phyloP scores from a whole-genome alignment of 2,329 filamentous ascomycete genomes.

The Cladosporium velox region DNA sequence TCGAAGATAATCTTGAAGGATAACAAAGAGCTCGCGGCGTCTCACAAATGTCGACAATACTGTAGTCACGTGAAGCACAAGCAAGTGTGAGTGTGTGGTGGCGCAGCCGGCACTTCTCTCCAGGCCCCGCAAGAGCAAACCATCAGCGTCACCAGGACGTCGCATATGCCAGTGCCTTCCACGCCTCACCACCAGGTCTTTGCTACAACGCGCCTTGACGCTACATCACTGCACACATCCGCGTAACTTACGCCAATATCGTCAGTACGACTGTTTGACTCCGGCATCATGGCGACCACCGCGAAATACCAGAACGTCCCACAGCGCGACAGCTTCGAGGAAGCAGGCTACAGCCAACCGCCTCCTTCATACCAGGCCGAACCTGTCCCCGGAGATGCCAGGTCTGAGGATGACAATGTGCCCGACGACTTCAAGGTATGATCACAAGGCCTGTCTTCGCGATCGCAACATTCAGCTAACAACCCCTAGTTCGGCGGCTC shows the following conservation, averaged over 20 bases:
- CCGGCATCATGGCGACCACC: conserved; percentile 66
- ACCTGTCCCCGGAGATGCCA: conserved; percentile 64
- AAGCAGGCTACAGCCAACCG: conserved; percentile 68
- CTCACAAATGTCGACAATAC: no score
- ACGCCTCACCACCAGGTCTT: neutral
- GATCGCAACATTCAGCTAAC: conserved; percentile 20
- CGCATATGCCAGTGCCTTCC: conserved; percentile 6
- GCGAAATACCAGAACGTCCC: conserved; percentile 82
- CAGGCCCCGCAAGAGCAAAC: neutral
- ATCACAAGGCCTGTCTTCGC: neutral
- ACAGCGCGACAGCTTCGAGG: conserved; percentile 82
- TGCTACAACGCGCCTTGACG: neutral
- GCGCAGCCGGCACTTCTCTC: neutral
- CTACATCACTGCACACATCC: neutral
- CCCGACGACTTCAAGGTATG: conserved; percentile 93
- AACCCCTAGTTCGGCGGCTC: conserved; percentile 78
- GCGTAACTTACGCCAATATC: neutral
- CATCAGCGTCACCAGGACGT: conserved; percentile 14
- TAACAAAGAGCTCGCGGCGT: no score
- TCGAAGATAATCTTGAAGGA: no score
- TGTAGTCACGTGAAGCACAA: neutral
- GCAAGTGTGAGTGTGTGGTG: neutral
- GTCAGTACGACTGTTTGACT: neutral
- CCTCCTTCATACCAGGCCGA: conserved; percentile 78
- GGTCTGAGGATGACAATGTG: conserved; percentile 83